Evolutionary conservation across 371 early-diverging fungal genomes (phyloP).

Genomic region (Chytridium lagenaria): DNA sequence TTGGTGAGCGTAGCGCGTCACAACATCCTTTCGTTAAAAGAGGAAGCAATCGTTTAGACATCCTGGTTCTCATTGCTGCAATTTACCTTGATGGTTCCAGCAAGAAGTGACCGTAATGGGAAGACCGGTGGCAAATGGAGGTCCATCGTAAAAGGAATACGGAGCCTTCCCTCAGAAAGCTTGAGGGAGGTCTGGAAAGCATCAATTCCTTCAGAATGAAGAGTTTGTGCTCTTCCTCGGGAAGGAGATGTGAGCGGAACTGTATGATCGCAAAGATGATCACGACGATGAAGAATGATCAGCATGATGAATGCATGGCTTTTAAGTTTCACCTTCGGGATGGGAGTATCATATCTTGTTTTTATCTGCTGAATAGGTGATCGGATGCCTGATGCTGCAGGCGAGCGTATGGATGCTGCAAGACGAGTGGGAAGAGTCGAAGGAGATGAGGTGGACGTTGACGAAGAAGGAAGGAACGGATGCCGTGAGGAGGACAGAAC

Average conservation of each 20-base stretch:
- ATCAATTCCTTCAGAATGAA: conserved; percentile 98
- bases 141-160: conserved; percentile 99
- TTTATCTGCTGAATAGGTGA: no score
- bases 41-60: neutral
- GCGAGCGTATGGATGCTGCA: no score
- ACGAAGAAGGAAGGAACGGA: no score
- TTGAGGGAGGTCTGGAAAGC: conserved; percentile 95
- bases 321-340: no score
- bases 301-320: no score
- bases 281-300: no score
- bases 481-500: no score
- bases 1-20: conserved; percentile 97
- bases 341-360: no score
- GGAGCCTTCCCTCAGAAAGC: conserved; percentile 88
- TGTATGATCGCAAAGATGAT: no score
- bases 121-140: conserved; percentile 99
- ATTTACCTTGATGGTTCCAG: conserved; percentile 98
- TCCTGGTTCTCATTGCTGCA: neutral
- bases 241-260: conserved; percentile 65
- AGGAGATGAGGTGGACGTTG: no score
- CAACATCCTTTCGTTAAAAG: conserved; percentile 83
- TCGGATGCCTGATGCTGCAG: no score
- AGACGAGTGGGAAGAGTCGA: no score
- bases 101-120: conserved; percentile 99
- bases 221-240: conserved; percentile 95